Percentiles rank a stretch among this genome's conserved stretches.
phyloP scores from a whole-genome alignment of 1,139 yeast species.

The Yamadazyma triangularis region DNA sequence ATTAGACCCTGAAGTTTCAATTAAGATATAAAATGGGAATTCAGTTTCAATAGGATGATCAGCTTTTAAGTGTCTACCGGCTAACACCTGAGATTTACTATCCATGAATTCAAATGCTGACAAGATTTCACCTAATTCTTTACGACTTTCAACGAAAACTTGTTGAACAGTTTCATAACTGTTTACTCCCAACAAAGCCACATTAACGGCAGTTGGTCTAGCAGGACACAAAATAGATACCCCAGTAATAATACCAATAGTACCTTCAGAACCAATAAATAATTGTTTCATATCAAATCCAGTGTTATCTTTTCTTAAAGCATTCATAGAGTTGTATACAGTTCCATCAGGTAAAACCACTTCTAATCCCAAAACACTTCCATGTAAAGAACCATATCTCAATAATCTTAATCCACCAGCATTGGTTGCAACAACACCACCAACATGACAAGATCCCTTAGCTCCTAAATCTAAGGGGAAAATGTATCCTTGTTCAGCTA shows the following conservation, averaged over 20 bases:
- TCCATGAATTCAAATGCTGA: conserved; percentile 98
- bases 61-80: conserved; percentile 49
- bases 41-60: conserved; percentile 73
- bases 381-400: conserved; percentile 91
- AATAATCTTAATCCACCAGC: conserved; percentile 92
- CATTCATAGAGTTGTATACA: conserved; percentile 70
- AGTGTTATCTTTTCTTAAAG: conserved; percentile 88
- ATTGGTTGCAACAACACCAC: conserved; percentile 93
- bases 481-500: conserved; percentile 78
- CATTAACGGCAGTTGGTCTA: conserved; percentile 84
- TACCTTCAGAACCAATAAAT: conserved; percentile 92
- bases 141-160: conserved; percentile 75
- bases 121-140: conserved; percentile 76
- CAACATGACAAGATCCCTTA: conserved; percentile 94
- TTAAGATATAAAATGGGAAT: conserved; percentile 83
- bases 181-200: conserved; percentile 81
- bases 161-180: conserved; percentile 79
- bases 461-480: conserved; percentile 97
- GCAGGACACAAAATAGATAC: conserved; percentile 87
- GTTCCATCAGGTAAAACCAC: conserved; percentile 91
- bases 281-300: conserved; percentile 91
- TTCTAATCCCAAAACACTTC: conserved; percentile 86
- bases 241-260: conserved; percentile 86
- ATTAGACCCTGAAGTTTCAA: conserved; percentile 92
- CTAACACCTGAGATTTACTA: conserved; percentile 62